Base-by-base conservation (phyloP, 2,329 filamentous ascomycete species). In the Hypoxylon sp. region DNA sequence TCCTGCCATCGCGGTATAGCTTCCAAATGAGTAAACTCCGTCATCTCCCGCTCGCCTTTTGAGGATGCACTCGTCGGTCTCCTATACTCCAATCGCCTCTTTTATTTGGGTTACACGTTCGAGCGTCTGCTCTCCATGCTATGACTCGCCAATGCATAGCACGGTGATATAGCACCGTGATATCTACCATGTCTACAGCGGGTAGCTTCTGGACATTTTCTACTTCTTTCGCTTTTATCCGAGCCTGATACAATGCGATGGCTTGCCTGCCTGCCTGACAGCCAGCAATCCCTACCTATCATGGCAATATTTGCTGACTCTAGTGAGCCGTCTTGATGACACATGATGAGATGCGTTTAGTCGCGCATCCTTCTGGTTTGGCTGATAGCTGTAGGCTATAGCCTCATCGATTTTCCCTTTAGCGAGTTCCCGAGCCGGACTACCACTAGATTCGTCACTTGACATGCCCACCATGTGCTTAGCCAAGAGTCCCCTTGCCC, bases 401-500 rank as follows among this genome's bases (percentile, higher is more conserved):
- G 55, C 56, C 21, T 59, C 46, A 50, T 50, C 46, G 46, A 31
- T 59, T n/a, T 32, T 17, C 21, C 42, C 5, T 39, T 39, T 15
- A 29, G 37, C 46, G 8, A 19, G 6, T 31, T 29, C 8, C 37
- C 5, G 47, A 32, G 13, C 39, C 39, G 17, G 17, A 21, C 17
- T 21, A 10, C 19, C 19, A 19, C 32, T 13, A 29, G 50, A n/a
- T 19, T 57, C n/a, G 56, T 57, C 53, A 56, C 47, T 62, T 46
- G 56, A 55, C 53, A 19, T 57, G 21, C 21, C 42, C 54, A 56
- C 31, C 37, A 56, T 65, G 44, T 50, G 31, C 58, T 58, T 65
- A 39, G 57, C 53, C 11, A 59, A 31, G 46, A 52, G 15, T 31
- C 10, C 48, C 37, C n/a, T 55, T 48, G 55, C 44, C 62, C 17